Conservation (phyloP, 257 asterid species). For the Jasminum sambac region DNA sequence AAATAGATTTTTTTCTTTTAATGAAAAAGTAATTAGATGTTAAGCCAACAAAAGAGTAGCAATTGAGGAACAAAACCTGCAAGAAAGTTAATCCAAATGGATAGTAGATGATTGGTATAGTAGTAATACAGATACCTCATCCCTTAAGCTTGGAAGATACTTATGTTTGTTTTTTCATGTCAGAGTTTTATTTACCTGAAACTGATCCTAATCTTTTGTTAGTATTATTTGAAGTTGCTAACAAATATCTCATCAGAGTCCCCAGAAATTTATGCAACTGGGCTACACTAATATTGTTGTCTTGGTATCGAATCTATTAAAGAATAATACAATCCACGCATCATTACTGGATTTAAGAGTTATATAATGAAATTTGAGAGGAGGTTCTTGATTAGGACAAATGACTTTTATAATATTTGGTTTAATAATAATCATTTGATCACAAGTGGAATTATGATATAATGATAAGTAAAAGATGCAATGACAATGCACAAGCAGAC, state of each 20-base stretch:
- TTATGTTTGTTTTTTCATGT: too few species aligned
- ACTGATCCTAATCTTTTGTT: background rate
- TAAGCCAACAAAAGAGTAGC: too few species aligned
- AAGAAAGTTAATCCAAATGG: too few species aligned
- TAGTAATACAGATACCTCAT: too few species aligned
- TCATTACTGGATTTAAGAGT: background rate
- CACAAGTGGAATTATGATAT: background rate
- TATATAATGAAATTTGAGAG: background rate
- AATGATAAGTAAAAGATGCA: too few species aligned
- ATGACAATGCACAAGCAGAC: too few species aligned
- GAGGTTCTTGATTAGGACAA: background rate
- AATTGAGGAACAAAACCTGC: too few species aligned
- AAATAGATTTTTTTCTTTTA: too few species aligned
- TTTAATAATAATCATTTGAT: background rate
- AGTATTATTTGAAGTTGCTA: background rate
- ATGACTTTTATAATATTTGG: background rate
- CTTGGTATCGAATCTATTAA: background rate
- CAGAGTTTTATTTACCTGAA: background rate
- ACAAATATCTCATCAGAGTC: constrained; percentile 22
- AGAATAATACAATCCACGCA: background rate
- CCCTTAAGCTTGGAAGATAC: too few species aligned
- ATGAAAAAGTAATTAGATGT: too few species aligned
- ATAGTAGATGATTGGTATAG: too few species aligned
- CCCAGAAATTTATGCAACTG: constrained; percentile 22
- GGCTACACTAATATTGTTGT: background rate